A percentile compares a stretch with the other conserved stretches of the same genome.
phyloP scores from a whole-genome alignment of 495 filamentous ascomycete genomes.

The Penicilliopsis zonata region DNA sequence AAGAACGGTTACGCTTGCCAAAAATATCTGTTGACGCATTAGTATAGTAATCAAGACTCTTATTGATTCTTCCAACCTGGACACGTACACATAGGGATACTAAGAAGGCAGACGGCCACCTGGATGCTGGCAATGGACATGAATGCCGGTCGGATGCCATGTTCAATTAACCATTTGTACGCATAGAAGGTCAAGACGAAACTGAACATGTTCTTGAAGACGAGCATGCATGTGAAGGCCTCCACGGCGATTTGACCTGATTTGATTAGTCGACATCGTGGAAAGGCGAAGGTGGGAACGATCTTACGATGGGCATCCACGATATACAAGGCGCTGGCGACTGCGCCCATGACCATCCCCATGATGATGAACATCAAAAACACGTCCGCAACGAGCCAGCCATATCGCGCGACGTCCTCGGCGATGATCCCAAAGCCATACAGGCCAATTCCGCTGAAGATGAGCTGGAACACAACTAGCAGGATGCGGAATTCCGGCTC shows the following conservation, averaged over 20 bases:
- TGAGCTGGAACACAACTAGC: constrained; percentile 66
- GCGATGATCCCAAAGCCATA: constrained; percentile 73
- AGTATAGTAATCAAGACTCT: constrained; percentile 1
- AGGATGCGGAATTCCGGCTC: constrained; percentile 86
- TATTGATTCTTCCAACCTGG: no score
- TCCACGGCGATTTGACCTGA: constrained; percentile 74
- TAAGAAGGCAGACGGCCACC: constrained; percentile 57
- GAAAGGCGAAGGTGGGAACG: neutral
- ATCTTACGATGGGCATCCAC: constrained; percentile 83
- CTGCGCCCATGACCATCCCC: constrained; percentile 86
- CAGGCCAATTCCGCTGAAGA: constrained; percentile 67
- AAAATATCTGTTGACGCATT: constrained; percentile 50
- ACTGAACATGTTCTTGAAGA: constrained; percentile 91
- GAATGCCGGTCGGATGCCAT: constrained; percentile 51
- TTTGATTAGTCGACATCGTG: constrained; percentile 4
- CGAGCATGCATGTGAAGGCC: constrained; percentile 77
- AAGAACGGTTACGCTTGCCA: constrained; percentile 64
- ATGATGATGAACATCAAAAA: constrained; percentile 69
- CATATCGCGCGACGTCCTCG: constrained; percentile 44
- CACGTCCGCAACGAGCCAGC: constrained; percentile 60
- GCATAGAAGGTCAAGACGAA: constrained; percentile 75
- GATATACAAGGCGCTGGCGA: constrained; percentile 78
- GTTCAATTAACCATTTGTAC: constrained; percentile 61
- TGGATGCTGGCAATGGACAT: constrained; percentile 64
- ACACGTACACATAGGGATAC: constrained; percentile 67